Evolutionary conservation across 805 yeast genomes (phyloP), one percentile per base, ranked within the genome.

Genomic region (Pichia californica): DNA sequence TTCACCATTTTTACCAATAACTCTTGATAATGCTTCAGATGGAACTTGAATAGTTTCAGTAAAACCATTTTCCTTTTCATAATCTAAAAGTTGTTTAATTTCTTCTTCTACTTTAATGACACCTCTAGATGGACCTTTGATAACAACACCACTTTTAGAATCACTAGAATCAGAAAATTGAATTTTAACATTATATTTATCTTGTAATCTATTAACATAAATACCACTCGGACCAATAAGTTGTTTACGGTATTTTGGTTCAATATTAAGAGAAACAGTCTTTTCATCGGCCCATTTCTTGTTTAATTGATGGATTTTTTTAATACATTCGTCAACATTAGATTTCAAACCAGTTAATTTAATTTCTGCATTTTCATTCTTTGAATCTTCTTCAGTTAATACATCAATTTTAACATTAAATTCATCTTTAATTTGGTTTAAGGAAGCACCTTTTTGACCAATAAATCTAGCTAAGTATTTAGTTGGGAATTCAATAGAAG

Each of bases 1-100:
- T 48, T 86, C 91, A 59, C 98, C 97, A 47, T 73, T 71, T 57
- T 84, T 88, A 56, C 99, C 99, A 60, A 93, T 88, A 46, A 93
- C 80, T 58, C 88, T 74, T 18, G 96, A 74, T 47, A 91, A 74
- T n/a, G 88, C 81, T 48, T 73, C 76, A 34, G 72, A 61, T 31
- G 96, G 94, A 40, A 93, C 81, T 37, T 67, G 59, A 32, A 91
- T 61, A n/a, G 68, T 66, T 51, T 77, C 71, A 45, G 75, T 73
- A 66, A 77, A 77, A 15, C 95, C 91, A 58, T 88, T 87, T 54
- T 86, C 95, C 56, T 76, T 81, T 64, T 89, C 98, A 62, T 83
- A 93, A 52, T 83, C 82, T 52, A 86, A 70, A 49, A 94, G 73
- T 44, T 88, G 96, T 53, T 75, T 73, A 57, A 94, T 68, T 68